A percentile compares a stretch with the other conserved stretches of the same genome.
Conservation (phyloP, 768 basidiomycete species). For the Panaeolus cyanescens region DNA sequence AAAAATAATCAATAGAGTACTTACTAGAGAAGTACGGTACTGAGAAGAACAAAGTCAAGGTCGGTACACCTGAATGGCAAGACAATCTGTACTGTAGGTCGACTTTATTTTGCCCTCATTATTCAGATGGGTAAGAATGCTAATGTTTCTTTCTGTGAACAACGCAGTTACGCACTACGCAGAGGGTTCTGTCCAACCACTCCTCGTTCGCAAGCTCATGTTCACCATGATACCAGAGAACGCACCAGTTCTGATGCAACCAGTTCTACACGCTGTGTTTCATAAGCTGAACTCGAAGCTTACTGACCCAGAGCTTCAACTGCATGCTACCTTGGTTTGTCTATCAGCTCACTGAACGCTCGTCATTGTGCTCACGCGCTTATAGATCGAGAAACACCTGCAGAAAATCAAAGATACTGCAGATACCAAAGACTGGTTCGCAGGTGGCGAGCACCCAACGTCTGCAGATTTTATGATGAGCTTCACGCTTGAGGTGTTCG, state of each 20-base stretch:
- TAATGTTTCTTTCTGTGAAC: neutral
- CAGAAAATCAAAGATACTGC: constrained; percentile 3
- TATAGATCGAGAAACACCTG: constrained; percentile 19
- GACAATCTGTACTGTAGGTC: constrained; percentile 38
- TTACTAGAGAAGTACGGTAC: constrained; percentile 35
- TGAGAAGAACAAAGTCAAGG: constrained; percentile 23
- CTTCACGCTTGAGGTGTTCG: constrained; percentile 22
- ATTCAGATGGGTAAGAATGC: too few species aligned
- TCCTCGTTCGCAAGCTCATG: constrained; percentile 35
- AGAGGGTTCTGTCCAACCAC: constrained; percentile 42
- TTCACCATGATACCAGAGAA: constrained; percentile 27
- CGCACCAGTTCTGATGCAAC: constrained; percentile 35
- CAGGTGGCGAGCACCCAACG: constrained; percentile 13
- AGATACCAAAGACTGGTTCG: constrained; percentile 9
- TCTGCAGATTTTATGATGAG: constrained; percentile 28
- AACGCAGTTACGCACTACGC: constrained; percentile 36
- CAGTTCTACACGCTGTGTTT: constrained; percentile 30
- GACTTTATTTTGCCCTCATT: neutral
- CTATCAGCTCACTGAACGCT: neutral
- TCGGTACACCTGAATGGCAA: constrained; percentile 15
- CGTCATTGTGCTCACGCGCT: neutral
- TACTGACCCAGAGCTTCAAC: constrained; percentile 27
- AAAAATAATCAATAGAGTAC: constrained; percentile 29
- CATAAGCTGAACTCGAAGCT: constrained; percentile 20
- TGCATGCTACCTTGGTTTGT: constrained; percentile 26